These are phyloP conservation scores for Monilinia polystroma DNA, from an alignment of 2,329 filamentous ascomycete genomes.

Conservation along the genomic window DNA sequence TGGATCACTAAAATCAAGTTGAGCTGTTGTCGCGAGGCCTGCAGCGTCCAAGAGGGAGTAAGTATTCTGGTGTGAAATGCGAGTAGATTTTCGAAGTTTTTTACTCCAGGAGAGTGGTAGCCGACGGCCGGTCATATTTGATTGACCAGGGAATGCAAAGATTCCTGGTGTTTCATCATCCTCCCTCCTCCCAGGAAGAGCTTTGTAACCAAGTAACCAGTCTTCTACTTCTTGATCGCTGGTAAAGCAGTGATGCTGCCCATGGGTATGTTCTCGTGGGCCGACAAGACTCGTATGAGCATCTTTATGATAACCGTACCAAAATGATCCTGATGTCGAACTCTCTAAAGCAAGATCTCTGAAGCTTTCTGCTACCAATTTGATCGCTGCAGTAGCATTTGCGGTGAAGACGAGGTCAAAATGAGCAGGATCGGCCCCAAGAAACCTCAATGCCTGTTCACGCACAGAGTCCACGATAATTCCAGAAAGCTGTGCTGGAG, in stretches of 20 bases:
- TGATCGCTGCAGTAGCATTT: conserved; percentile 90
- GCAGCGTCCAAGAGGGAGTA: conserved; percentile 86
- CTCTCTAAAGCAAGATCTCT: conserved; percentile 63
- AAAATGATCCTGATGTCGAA: conserved; percentile 62
- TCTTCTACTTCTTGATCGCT: conserved; percentile 59
- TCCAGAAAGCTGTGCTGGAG: conserved; percentile 74
- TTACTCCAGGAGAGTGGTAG: conserved; percentile 69
- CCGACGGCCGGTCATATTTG: conserved; percentile 45
- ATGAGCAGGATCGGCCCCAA: conserved; percentile 73
- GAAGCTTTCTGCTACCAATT: conserved; percentile 77
- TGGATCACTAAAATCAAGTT: conserved; percentile 65
- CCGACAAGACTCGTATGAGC: conserved; percentile 87
- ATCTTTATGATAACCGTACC: conserved; percentile 79
- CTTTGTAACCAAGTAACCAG: conserved; percentile 54
- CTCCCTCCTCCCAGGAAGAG: conserved; percentile 37
- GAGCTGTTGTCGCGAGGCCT: conserved; percentile 72
- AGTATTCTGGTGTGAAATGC: conserved; percentile 36
- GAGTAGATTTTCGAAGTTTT: conserved; percentile 44
- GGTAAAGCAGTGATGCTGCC: conserved; percentile 61
- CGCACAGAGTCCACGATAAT: conserved; percentile 72
- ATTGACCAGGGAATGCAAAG: conserved; percentile 81
- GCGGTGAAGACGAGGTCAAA: conserved; percentile 89
- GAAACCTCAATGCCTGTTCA: conserved; percentile 67
- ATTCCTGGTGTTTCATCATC: conserved; percentile 43
- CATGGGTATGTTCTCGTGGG: conserved; percentile 66